These are phyloP conservation scores for Fraxinus nigra DNA, from an alignment of 305 asterid species.

Conservation along the genomic window DNA sequence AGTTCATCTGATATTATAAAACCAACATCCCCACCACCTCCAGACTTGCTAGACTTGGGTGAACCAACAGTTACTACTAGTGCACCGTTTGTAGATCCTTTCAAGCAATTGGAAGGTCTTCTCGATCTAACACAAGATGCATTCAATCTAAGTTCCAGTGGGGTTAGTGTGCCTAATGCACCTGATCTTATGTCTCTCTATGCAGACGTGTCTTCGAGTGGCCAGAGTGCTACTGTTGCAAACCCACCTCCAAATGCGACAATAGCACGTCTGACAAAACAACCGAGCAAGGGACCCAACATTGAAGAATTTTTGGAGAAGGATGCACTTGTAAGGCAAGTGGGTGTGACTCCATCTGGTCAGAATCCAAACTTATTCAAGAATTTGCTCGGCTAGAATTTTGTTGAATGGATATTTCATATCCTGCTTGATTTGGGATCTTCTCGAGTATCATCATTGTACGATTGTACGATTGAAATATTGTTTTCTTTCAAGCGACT, in stretches of 20 bases:
- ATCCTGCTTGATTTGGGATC: neutral
- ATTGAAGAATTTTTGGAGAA: conserved; percentile 72
- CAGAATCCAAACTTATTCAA: conserved; percentile 86
- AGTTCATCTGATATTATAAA: conserved; percentile 33
- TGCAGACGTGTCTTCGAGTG: conserved; percentile 51
- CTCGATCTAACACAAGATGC: conserved; percentile 60
- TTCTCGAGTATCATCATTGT: neutral
- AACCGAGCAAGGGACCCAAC: conserved; percentile 64
- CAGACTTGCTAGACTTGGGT: conserved; percentile 83
- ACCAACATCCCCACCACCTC: conserved; percentile 58
- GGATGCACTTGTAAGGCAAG: conserved; percentile 85
- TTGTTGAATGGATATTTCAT: neutral
- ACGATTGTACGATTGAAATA: neutral
- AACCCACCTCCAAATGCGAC: conserved; percentile 26
- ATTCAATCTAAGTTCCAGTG: conserved; percentile 34
- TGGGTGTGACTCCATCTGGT: conserved; percentile 85
- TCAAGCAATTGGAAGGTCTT: conserved; percentile 84
- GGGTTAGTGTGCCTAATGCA: conserved; percentile 37
- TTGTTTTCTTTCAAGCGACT: neutral
- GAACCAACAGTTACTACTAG: conserved; percentile 52
- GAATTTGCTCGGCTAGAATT: conserved; percentile 69
- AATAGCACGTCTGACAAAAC: conserved; percentile 33
- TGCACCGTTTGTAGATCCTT: conserved; percentile 66
- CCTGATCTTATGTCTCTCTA: conserved; percentile 63
- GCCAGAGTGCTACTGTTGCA: conserved; percentile 29